Percentiles rank a stretch among this genome's conserved stretches.
These are phyloP conservation scores for Lactifluus volemus DNA, from an alignment of 768 basidiomycete genomes.

Conservation along the genomic window DNA sequence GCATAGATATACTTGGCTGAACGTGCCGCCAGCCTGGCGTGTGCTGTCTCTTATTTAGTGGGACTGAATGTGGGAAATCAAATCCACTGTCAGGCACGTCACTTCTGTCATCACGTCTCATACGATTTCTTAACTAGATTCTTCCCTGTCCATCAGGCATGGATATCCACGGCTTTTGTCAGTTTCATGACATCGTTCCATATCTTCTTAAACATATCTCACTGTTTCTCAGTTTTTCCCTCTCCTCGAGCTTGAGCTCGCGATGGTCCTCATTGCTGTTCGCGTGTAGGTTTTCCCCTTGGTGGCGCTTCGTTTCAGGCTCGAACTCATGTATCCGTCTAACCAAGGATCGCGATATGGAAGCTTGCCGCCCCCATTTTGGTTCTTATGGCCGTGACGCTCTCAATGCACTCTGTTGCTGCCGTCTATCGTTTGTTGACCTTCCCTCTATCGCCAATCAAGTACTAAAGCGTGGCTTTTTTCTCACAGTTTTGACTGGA, in stretches of 20 bases:
- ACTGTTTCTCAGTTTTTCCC: not conserved
- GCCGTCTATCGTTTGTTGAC: not conserved
- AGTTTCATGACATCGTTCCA: not conserved
- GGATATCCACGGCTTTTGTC: conserved; percentile 1
- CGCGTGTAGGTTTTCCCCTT: conserved; percentile 2
- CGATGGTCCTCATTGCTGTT: conserved; percentile 1
- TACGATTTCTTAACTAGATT: not conserved
- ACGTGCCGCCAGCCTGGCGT: conserved; percentile 3
- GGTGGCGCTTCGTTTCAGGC: not conserved
- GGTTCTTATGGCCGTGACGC: not conserved
- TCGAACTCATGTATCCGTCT: not conserved
- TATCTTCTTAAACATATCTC: not conserved
- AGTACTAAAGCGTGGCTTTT: not conserved
- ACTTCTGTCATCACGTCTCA: not conserved
- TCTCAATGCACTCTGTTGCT: not conserved
- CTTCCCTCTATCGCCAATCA: not conserved
- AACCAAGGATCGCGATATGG: conserved; percentile 7
- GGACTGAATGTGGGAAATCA: not conserved
- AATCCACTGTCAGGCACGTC: conserved; percentile 7
- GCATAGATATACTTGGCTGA: not conserved
- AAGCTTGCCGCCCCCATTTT: not conserved
- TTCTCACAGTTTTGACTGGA: not conserved
- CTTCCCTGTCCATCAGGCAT: not conserved
- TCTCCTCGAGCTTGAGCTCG: conserved; percentile 6
- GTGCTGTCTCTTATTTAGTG: not conserved